Evolutionary conservation across 805 yeast genomes (phyloP), one percentile per base, ranked within the genome.

Genomic region (Myxozyma kluyveri): DNA sequence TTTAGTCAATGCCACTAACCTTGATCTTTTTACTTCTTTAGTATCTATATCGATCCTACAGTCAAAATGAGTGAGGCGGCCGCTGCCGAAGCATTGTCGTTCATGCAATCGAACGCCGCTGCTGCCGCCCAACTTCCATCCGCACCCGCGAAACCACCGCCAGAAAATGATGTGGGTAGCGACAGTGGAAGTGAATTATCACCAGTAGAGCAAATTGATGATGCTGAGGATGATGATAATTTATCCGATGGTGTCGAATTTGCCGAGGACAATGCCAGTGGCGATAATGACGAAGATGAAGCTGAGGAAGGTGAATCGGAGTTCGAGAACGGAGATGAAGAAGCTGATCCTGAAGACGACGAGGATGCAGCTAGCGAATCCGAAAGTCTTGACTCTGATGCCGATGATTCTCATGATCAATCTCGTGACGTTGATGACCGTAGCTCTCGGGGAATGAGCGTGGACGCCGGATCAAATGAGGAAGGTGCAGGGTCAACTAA

Each of bases 371-470:
- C 43, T 5, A 49, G 18, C 18, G 56, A 50, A 19, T 49, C 39
- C 19, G 58, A 54, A 36, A 54, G 58, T 23, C 55, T 50, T 22
- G 59, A 55, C 33, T 51, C 59, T 10, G 56, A 51, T 22, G 59
- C 51, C 24, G 59, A 55, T 17, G 56, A 55, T 31, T 27, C 47
- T 22, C 53, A n/a, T n/a, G n/a, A n/a, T n/a, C n/a, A n/a, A n/a
- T n/a, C n/a, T n/a, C n/a, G n/a, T n/a, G n/a, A n/a, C n/a, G n/a
- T n/a, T 32, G 12, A 12, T 26, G 43, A 26, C 17, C 23, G 12
- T 5, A 9, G 19, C 12, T 24, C 46, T 26, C 37, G 33, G 5
- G 39, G 27, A 18, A 38, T 35, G 14, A 29, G 40, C 21, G 45
- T 35, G 23, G 19, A 23, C 37, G 23, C 32, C 29, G 35, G 38